phyloP scores from a whole-genome alignment of 2,329 filamentous ascomycete species.

The Penicillium sp. region DNA sequence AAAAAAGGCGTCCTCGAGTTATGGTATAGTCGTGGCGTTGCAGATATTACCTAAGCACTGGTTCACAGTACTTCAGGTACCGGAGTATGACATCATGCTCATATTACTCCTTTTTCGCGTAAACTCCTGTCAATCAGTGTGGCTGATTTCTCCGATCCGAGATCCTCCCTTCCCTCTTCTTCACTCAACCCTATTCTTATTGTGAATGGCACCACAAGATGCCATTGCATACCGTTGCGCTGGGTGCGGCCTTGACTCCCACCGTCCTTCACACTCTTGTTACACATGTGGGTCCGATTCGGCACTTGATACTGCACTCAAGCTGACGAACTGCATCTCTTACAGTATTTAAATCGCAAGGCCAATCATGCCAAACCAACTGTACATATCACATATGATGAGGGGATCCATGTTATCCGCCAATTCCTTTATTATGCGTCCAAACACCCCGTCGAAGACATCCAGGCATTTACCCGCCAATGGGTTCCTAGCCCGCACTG shows the following conservation, averaged over 20 bases:
- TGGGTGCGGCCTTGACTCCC: constrained; percentile 80
- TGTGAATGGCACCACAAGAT: constrained; percentile 37
- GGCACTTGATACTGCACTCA: neutral
- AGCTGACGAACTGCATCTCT: constrained; percentile 5
- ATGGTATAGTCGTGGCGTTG: too few relatives aligned
- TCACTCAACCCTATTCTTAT: neutral
- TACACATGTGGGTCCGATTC: constrained; percentile 65
- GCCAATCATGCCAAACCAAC: constrained; percentile 75
- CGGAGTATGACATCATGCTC: too few relatives aligned
- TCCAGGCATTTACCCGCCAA: constrained; percentile 87
- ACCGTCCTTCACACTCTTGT: constrained; percentile 83
- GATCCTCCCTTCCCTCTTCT: too few relatives aligned
- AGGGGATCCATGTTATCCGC: constrained; percentile 83
- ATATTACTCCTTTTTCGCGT: too few relatives aligned
- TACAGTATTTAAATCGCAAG: constrained; percentile 79
- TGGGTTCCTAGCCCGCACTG: constrained; percentile 87
- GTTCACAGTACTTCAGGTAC: too few relatives aligned
- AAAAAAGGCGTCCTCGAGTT: too few relatives aligned
- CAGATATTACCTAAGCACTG: too few relatives aligned
- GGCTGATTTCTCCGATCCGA: too few relatives aligned
- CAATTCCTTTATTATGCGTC: constrained; percentile 82
- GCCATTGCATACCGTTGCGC: constrained; percentile 74
- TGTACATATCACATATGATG: constrained; percentile 88
- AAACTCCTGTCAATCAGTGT: constrained; percentile 1
- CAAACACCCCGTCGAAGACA: constrained; percentile 85